Percentiles rank a stretch among this genome's conserved stretches.
phyloP scores from a whole-genome alignment of 176 grass and related monocot species.

The Zizania latifolia region DNA sequence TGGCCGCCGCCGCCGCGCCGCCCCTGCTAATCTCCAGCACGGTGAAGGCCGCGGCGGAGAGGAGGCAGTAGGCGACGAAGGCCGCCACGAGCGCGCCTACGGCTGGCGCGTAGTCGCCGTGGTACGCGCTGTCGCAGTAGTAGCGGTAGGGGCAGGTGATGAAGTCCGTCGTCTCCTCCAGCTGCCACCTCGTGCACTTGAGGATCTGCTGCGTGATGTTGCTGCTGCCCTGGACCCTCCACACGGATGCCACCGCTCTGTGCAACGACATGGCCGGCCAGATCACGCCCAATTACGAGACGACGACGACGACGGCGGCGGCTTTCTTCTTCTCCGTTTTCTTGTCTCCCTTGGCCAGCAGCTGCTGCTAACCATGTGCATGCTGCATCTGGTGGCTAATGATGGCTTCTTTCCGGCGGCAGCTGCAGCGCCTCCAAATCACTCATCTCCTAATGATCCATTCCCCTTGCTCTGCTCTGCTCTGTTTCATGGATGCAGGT shows the following conservation, averaged over 20 bases:
- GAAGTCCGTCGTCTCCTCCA: constrained; percentile 61
- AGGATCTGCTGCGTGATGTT: constrained; percentile 49
- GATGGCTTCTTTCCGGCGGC: not conserved
- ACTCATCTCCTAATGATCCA: constrained; percentile 11
- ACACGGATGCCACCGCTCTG: constrained; percentile 39
- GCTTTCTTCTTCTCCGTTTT: too few species aligned
- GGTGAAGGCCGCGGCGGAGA: constrained; percentile 40
- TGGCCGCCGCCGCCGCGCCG: not conserved
- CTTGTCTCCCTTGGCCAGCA: not conserved
- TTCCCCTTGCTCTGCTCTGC: not conserved
- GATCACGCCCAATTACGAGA: too few species aligned
- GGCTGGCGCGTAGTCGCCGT: constrained; percentile 35
- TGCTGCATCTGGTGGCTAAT: constrained; percentile 22
- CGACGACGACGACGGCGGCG: constrained; percentile 16
- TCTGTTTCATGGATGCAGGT: constrained; percentile 33
- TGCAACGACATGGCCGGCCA: constrained; percentile 34
- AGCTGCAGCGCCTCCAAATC: not conserved
- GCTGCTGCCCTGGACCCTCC: constrained; percentile 31
- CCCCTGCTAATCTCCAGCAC: constrained; percentile 26
- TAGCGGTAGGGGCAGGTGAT: constrained; percentile 69
- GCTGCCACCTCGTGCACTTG: constrained; percentile 76
- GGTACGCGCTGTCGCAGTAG: constrained; percentile 68
- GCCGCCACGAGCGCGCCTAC: constrained; percentile 42
- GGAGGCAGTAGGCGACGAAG: constrained; percentile 43
- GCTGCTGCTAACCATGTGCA: constrained; percentile 11